Evolutionary conservation across 2,329 filamentous ascomycete genomes (phyloP).

Genomic region (Endoconidiophora polonica): DNA sequence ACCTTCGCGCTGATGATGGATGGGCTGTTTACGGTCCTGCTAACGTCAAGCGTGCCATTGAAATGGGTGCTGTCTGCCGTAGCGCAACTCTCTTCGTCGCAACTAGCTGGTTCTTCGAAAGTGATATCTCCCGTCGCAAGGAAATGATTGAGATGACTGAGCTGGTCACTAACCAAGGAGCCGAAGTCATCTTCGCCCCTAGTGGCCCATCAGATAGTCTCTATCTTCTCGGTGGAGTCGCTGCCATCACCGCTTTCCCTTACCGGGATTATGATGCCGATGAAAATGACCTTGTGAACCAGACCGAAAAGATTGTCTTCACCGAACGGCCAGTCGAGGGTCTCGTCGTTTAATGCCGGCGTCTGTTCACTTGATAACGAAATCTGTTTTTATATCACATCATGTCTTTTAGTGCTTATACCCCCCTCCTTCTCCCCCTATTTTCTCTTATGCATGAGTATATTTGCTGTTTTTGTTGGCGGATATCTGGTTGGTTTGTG

Average conservation of each 20-base stretch:
- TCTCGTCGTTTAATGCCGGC: conserved; percentile 5
- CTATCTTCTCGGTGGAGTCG: conserved; percentile 71
- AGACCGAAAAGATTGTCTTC: conserved; percentile 4
- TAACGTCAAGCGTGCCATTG: conserved; percentile 68
- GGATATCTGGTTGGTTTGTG: neutral
- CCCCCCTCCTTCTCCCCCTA: too few relatives aligned
- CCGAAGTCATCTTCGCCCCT: conserved; percentile 43
- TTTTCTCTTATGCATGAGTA: too few relatives aligned
- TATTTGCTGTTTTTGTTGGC: neutral
- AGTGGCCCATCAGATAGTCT: conserved; percentile 52
- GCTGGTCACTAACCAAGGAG: conserved; percentile 68
- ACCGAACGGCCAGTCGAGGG: conserved; percentile 12
- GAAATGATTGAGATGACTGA: conserved; percentile 78
- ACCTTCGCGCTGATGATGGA: conserved; percentile 69
- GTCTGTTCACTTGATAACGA: neutral
- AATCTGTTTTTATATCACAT: too few relatives aligned
- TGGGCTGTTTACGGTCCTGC: conserved; percentile 78
- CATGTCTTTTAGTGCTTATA: too few relatives aligned
- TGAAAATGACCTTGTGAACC: conserved; percentile 18
- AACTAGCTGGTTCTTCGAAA: conserved; percentile 71
- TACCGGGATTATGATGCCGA: conserved; percentile 53
- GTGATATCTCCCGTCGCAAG: conserved; percentile 59
- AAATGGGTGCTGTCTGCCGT: conserved; percentile 72
- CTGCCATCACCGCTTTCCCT: conserved; percentile 80
- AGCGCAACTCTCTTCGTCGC: conserved; percentile 75